Evolutionary conservation across 495 filamentous ascomycete genomes (phyloP).

Genomic region (Ascobolus immersus): DNA sequence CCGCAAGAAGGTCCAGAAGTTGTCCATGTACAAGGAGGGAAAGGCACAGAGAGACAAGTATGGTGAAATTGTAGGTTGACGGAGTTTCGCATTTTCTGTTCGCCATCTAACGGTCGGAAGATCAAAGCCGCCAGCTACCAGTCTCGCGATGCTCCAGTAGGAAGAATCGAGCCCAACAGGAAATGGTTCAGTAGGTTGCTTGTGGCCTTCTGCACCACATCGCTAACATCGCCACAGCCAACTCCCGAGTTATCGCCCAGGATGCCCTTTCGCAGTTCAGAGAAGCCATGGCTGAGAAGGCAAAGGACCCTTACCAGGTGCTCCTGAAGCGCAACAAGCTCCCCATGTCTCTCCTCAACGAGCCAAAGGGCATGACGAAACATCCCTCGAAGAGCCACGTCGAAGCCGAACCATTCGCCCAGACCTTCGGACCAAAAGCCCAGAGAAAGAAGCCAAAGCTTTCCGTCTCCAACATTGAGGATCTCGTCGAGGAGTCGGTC

Average conservation of each 20-base stretch:
- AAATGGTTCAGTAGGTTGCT: conserved; percentile 37
- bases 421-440: conserved; percentile 80
- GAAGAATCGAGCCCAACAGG: conserved; percentile 77
- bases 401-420: conserved; percentile 58
- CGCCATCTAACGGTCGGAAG: conserved; percentile 15
- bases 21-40: conserved; percentile 74
- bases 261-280: conserved; percentile 56
- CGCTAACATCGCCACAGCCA: conserved; percentile 14
- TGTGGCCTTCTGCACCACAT: background rate
- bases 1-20: conserved; percentile 61
- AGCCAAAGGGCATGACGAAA: conserved; percentile 42
- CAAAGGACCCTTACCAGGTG: conserved; percentile 73
- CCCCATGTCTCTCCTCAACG: conserved; percentile 31
- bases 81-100: background rate
- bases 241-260: conserved; percentile 42
- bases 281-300: conserved; percentile 72
- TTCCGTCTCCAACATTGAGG: conserved; percentile 49
- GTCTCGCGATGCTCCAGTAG: conserved; percentile 48
- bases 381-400: conserved; percentile 87
- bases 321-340: conserved; percentile 86
- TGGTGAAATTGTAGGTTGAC: conserved; percentile 22
- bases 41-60: conserved; percentile 46
- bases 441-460: conserved; percentile 81
- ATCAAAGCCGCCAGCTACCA: conserved; percentile 69
- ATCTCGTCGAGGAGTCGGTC: conserved; percentile 52